Evolutionary conservation across 2,329 filamentous ascomycete genomes (phyloP), one percentile per base, ranked within the genome.

Genomic region (Penicillium sp.): DNA sequence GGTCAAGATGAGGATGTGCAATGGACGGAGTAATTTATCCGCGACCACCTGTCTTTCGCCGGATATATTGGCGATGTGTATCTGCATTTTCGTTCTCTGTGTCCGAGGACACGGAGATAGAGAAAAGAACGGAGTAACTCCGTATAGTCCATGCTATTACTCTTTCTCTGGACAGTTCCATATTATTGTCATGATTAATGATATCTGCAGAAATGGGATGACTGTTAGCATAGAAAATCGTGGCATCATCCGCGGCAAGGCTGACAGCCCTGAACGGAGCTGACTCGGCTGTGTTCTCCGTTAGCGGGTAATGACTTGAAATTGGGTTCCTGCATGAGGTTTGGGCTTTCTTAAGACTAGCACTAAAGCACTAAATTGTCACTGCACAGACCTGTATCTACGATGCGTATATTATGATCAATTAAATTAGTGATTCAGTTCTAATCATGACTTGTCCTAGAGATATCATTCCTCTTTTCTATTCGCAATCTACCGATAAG

Each of bases 1-100:
- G n/a, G 42, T 56, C 22, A 35, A 65, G 59, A 63, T 66, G 45
- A 63, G 52, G 63, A 65, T 65, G 42, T 61, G 59, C 61, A 59
- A 61, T 65, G 65, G 61, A 65, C 57, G 26, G 26, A 11, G 45
- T 2, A 48, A 14, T 48, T 48, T 48, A 46, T 46, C 26, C 45
- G 26, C 26, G 13, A 8, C 22, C 30, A 13, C 8, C 16, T 14
- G n/a, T 48, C 6, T 46, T 46, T 16, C 6, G 22, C 25, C 43
- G 43, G n/a, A 26, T n/a, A n/a, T 7, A n/a, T 28, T 30, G 19
- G 45, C 45, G 26, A 48, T 10, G 14, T 25, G 16, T 46, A 3
- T 30, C 14, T 28, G 16, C 14, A n/a, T 16, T 3, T 6, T 13
- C 6, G 30, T 33, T 11, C 30, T 11, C 30, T 6, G 42, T 19